Evolutionary conservation across 305 asterid genomes (phyloP), one percentile per base, ranked within the genome.

Genomic region (Fraxinus nigra): DNA sequence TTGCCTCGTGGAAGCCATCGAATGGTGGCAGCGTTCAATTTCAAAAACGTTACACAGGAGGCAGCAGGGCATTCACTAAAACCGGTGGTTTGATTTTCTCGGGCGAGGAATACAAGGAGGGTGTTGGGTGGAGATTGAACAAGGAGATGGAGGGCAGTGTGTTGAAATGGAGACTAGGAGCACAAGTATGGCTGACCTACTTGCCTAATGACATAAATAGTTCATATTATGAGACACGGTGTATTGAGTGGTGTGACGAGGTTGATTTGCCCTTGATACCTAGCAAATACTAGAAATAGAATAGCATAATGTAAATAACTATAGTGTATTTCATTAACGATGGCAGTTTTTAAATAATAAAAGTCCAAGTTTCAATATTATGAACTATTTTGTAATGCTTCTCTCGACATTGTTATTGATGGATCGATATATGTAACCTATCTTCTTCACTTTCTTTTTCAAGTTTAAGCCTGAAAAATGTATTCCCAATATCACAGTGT

Each of bases 81-180:
- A 88, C 89, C 3, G 97, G 98, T 7, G 94, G 97, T 5, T 69
- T 94, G 91, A 85, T 94, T 1, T 87, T 94, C 30, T 86, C 92
- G 20, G 92, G 92, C 2, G 93, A 92, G 59, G 97, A 94, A 81
- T 88, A 79, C 51, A 92, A 93, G 2, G 87, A 82, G 22, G 85
- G 88, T 0, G 92, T 88, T 43, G 88, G 85, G 83, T 94, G 97
- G 97, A 88, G 97, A 82, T 75, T 94, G 90, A 88, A 84, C 43
- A 93, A 85, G 84, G 98, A 93, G 75, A 90, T 91, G 97, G 98
- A 92, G 85, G 97, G 97, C 85, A 94, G 97, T 81, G 96, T 94
- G 78, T 56, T 94, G 85, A 94, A 88, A 84, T 93, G 97, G 97
- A 93, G 97, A 81, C 89, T 94, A 11, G 98, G 97, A 32, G 97